These are phyloP conservation scores for Cyanidium caldarium DNA, from an alignment of 23 red algal species.

Conservation along the genomic window DNA sequence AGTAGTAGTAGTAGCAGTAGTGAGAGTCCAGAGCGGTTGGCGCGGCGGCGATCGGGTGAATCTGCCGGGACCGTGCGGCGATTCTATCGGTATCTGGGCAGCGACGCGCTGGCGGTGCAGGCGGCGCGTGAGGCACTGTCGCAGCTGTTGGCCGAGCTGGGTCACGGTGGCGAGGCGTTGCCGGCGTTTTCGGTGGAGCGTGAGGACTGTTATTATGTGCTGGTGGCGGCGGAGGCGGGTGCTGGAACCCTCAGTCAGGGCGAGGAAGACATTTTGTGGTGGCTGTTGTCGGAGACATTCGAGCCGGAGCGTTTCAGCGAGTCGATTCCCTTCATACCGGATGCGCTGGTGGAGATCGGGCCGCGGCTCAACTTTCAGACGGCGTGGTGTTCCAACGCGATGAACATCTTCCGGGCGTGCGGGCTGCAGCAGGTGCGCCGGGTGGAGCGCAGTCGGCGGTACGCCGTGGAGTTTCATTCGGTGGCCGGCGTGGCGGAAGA, in stretches of 20 bases:
- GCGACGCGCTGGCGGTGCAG: not conserved
- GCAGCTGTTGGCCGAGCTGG: not conserved
- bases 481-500: not conserved
- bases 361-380: conserved; percentile 98
- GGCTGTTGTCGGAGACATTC: conserved; percentile 72
- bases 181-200: not conserved
- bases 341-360: conserved; percentile 49
- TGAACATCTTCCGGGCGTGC: conserved; percentile 60
- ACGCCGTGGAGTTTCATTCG: not conserved
- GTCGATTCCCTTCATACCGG: not conserved
- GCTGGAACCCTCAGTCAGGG: not conserved
- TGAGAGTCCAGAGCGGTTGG: too few relatives aligned
- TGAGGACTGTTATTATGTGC: conserved; percentile 32
- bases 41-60: too few relatives aligned
- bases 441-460: conserved; percentile 70
- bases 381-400: conserved; percentile 90
- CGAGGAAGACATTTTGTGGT: conserved; percentile 9
- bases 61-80: too few relatives aligned
- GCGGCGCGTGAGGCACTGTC: not conserved
- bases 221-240: not conserved
- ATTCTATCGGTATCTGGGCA: conserved; percentile 2
- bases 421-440: conserved; percentile 24
- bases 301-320: conserved; percentile 12
- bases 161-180: not conserved
- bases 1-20: too few relatives aligned